Evolutionary conservation across 2,329 filamentous ascomycete genomes (phyloP).

Genomic region (Paecilomyces variotii): DNA sequence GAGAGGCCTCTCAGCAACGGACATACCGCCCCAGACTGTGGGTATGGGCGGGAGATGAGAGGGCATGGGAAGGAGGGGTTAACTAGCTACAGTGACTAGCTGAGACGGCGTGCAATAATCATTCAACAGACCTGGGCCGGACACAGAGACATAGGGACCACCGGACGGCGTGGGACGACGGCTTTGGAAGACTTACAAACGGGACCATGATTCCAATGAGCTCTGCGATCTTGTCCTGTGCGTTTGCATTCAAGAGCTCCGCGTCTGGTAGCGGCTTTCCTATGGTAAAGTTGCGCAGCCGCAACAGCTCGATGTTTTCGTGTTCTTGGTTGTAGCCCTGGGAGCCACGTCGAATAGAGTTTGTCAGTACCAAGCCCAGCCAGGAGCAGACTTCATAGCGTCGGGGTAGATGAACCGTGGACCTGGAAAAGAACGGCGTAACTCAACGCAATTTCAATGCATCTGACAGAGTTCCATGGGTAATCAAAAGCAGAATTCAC

Average conservation of each 20-base stretch:
- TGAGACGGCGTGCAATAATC: neutral
- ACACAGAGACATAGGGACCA: slow-evolving; percentile 10
- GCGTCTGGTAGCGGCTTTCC: slow-evolving; percentile 58
- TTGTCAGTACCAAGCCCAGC: slow-evolving; percentile 10
- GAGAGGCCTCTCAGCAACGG: neutral
- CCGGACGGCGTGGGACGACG: slow-evolving; percentile 14
- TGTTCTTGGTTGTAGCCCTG: slow-evolving; percentile 70
- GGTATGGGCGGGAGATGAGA: slow-evolving; percentile 1
- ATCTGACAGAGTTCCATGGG: slow-evolving; percentile 2
- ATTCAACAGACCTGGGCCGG: neutral
- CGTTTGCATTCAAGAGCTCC: slow-evolving; percentile 54
- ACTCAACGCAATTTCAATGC: slow-evolving; percentile 10
- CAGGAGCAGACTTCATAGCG: slow-evolving; percentile 7
- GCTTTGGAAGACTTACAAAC: slow-evolving; percentile 57
- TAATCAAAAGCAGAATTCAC: neutral
- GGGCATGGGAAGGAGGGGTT: neutral
- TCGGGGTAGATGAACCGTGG: slow-evolving; percentile 29
- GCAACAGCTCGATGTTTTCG: slow-evolving; percentile 69
- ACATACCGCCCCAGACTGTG: neutral
- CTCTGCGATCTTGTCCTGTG: slow-evolving; percentile 56
- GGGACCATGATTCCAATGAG: slow-evolving; percentile 62
- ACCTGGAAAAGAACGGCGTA: slow-evolving; percentile 26
- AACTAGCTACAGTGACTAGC: slow-evolving; percentile 4
- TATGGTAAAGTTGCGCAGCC: slow-evolving; percentile 71
- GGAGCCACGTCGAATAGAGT: slow-evolving; percentile 8